These are phyloP conservation scores for Oryza punctata DNA, from an alignment of 176 grass and related monocot species.

Conservation along the genomic window DNA sequence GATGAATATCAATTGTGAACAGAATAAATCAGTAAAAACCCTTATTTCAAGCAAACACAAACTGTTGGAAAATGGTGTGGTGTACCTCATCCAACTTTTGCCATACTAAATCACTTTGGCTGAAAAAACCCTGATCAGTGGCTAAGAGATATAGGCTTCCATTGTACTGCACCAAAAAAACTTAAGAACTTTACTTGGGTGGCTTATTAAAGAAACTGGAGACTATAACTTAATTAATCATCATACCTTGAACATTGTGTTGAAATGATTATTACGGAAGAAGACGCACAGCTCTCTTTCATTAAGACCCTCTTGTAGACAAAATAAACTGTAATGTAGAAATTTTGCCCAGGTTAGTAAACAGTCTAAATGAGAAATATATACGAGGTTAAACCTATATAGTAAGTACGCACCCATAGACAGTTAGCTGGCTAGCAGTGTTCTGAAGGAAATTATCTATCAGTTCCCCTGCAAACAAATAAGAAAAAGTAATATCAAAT, in stretches of 20 bases:
- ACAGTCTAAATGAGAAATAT: slow-evolving; percentile 1
- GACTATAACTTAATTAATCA: slow-evolving; percentile 8
- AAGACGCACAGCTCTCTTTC: slow-evolving; percentile 96
- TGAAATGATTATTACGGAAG: slow-evolving; percentile 99
- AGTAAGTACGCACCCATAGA: slow-evolving; percentile 73
- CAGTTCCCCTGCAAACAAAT: slow-evolving; percentile 81
- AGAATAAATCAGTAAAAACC: slow-evolving; percentile 28
- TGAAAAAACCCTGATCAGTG: slow-evolving; percentile 96
- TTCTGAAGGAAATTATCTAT: slow-evolving; percentile 79
- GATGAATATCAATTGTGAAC: slow-evolving; percentile 34
- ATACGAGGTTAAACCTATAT: background rate
- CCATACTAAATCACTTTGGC: slow-evolving; percentile 98
- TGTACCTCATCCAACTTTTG: slow-evolving; percentile 97
- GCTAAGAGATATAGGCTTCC: slow-evolving; percentile 88
- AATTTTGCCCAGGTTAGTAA: slow-evolving; percentile 29
- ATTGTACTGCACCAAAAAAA: slow-evolving; percentile 68
- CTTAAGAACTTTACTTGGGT: background rate
- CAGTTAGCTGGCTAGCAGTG: slow-evolving; percentile 91
- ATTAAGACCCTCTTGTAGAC: slow-evolving; percentile 93
- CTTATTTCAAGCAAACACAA: slow-evolving; percentile 8
- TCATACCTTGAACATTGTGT: slow-evolving; percentile 97
- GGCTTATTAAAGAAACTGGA: background rate
- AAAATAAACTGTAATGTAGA: slow-evolving; percentile 72
- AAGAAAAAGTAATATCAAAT: slow-evolving; percentile 25
- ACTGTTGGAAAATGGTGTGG: background rate